Base-by-base conservation (phyloP, 2,329 filamentous ascomycete species). In the Sporothrix phasma region DNA sequence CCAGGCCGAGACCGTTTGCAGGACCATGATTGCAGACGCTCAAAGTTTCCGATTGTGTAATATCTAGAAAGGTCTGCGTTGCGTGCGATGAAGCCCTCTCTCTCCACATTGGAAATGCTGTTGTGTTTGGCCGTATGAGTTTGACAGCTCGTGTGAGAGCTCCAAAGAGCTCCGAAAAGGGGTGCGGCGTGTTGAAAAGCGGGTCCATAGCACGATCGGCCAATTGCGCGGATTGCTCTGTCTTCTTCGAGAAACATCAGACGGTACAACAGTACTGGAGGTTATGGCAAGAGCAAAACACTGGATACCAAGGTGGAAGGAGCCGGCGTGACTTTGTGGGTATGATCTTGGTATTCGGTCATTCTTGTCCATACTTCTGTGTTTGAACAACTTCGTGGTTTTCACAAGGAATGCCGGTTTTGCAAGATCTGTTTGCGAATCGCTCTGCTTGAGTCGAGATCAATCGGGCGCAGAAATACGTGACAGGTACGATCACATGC, bases 121-220 rank as follows among this genome's bases (percentile, higher is more conserved):
- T 60, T n/a, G 41, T 19, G 56, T 7, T 15, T 60, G 54, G 22
- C 60, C 54, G 54, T 54, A 53, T 63, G 62, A 63, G 37, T 13
- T 58, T 58, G 49, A 54, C 31, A 51, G 31, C 51, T 56, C 11
- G 34, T 19, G 51, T 39, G 51, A 37, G 41, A 60, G 56, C 56
- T 60, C 8, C 1, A 31, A 10, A 24, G 41, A 46, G n/a, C 24
- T 60, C 39, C 56, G 39, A 63, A 63, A 54, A 46, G 49, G 49
- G 49, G 49, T 3, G 10, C 8, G 34, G 34, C 5, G 49, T 26
- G 26, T 29, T 24, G 45, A 56, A 56, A 63, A 63, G 49, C 29
- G 61, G 49, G 61, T 26, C 46, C 10, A 6, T 2, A 3, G n/a
- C 22, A 45, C 22, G 46, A 53, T 62, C 43, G 46, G 34, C 59